Percentiles rank a stretch among this genome's conserved stretches.
Conservation (phyloP, 306 rosid genomes). For the Vachellia collinsii region DNA sequence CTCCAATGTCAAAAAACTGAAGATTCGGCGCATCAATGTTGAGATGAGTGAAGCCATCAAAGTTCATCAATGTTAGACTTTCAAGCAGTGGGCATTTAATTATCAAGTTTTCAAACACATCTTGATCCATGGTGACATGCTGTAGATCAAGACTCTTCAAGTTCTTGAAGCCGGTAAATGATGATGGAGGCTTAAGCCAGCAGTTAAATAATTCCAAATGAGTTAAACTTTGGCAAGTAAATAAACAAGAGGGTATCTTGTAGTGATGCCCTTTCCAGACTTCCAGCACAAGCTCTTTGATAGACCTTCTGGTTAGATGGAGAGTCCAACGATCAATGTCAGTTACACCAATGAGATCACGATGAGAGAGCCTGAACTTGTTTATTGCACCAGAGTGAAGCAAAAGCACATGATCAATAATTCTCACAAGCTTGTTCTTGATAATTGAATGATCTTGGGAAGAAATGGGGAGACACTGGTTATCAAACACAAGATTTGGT, state of each 20-base stretch:
- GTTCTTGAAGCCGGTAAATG: slow-evolving; percentile 55
- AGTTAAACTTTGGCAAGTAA: slow-evolving; percentile 51
- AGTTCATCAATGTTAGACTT: slow-evolving; percentile 62
- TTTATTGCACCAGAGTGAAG: slow-evolving; percentile 59
- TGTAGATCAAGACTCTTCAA: slow-evolving; percentile 74
- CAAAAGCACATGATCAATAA: slow-evolving; percentile 70
- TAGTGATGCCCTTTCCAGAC: slow-evolving; percentile 63
- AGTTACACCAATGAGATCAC: slow-evolving; percentile 44
- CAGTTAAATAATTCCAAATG: slow-evolving; percentile 64
- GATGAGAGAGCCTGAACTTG: slow-evolving; percentile 63
- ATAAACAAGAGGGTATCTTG: slow-evolving; percentile 56
- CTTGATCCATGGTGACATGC: slow-evolving; percentile 63
- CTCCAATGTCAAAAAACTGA: slow-evolving; percentile 61
- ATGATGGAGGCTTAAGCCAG: slow-evolving; percentile 59
- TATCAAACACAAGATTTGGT: slow-evolving; percentile 65
- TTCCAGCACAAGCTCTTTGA: slow-evolving; percentile 64
- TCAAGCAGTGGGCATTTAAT: slow-evolving; percentile 59
- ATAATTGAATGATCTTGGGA: slow-evolving; percentile 37
- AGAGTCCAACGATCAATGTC: slow-evolving; percentile 64
- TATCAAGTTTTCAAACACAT: slow-evolving; percentile 55
- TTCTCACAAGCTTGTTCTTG: slow-evolving; percentile 52
- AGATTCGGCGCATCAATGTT: slow-evolving; percentile 61
- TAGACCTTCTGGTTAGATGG: slow-evolving; percentile 50
- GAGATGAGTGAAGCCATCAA: slow-evolving; percentile 57
- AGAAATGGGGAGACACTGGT: slow-evolving; percentile 36